These are phyloP conservation scores for Lomentospora prolificans DNA, from an alignment of 2,329 filamentous ascomycete genomes.

Conservation along the genomic window DNA sequence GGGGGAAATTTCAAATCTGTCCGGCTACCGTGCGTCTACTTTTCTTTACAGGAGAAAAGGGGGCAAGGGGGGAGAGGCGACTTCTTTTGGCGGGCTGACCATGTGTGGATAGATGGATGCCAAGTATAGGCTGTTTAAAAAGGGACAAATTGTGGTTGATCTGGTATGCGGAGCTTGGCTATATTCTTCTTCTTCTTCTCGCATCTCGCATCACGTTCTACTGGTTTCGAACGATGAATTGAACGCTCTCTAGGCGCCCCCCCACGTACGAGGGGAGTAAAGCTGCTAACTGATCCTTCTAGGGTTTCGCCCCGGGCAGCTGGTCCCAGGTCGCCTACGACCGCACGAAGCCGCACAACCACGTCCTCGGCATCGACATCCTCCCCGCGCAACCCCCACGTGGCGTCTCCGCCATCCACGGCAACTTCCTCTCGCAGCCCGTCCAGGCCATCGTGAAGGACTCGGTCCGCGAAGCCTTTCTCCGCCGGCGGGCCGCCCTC, in stretches of 20 bases:
- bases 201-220: background rate
- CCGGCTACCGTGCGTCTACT: background rate
- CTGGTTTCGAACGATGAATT: slow-evolving; percentile 6
- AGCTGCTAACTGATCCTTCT: no score
- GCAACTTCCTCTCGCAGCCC: slow-evolving; percentile 70
- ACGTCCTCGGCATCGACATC: slow-evolving; percentile 85
- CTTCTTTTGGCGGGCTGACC: background rate
- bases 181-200: background rate
- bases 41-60: background rate
- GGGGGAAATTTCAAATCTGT: background rate
- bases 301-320: slow-evolving; percentile 69
- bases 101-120: slow-evolving; percentile 62
- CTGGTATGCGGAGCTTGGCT: slow-evolving; percentile 45
- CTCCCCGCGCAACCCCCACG: slow-evolving; percentile 84
- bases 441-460: slow-evolving; percentile 70
- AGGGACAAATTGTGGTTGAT: slow-evolving; percentile 80
- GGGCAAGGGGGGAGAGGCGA: no score
- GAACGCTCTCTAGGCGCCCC: slow-evolving; percentile 5
- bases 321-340: slow-evolving; percentile 76
- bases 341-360: slow-evolving; percentile 63
- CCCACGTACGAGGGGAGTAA: no score
- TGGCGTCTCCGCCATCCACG: slow-evolving; percentile 90
- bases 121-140: slow-evolving; percentile 68
- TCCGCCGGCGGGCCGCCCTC: slow-evolving; percentile 34
- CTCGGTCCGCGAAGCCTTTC: slow-evolving; percentile 56